phyloP scores from a whole-genome alignment of 306 rosid species.

The Vachellia collinsii region DNA sequence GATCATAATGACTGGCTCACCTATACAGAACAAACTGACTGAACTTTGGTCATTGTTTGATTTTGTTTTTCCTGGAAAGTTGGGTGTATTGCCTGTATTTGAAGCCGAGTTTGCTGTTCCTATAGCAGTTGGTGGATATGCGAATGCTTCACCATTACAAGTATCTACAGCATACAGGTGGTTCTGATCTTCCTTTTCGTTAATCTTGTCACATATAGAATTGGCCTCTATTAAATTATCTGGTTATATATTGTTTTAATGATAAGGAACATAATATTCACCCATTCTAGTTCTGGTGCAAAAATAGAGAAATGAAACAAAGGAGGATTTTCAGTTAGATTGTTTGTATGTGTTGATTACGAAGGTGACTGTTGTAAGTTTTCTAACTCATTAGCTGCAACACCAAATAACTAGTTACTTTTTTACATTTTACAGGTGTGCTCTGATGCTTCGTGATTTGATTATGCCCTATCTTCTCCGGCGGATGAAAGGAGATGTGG shows the following conservation, averaged over 20 bases:
- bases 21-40: constrained; percentile 93
- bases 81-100: constrained; percentile 97
- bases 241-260: not conserved
- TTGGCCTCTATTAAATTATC: not conserved
- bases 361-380: constrained; percentile 12
- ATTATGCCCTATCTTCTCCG: constrained; percentile 98
- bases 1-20: constrained; percentile 95
- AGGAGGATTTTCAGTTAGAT: constrained; percentile 27
- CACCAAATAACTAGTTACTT: constrained; percentile 25
- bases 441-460: constrained; percentile 92
- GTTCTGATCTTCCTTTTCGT: constrained; percentile 9
- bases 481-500: constrained; percentile 95
- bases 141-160: constrained; percentile 97
- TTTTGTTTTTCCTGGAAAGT: constrained; percentile 98
- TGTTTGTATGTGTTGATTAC: constrained; percentile 17
- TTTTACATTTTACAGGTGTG: constrained; percentile 72
- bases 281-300: not conserved
- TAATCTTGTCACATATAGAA: constrained; percentile 1
- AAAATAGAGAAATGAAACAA: constrained; percentile 23
- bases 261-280: constrained; percentile 11
- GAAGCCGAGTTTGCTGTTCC: constrained; percentile 99
- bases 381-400: not conserved
- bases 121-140: constrained; percentile 95
- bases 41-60: constrained; percentile 99
- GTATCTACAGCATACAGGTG: constrained; percentile 99